A percentile compares a stretch with the other conserved stretches of the same genome.
Conservation (phyloP, 2,329 filamentous ascomycete species). For the Sporothrix pallida region DNA sequence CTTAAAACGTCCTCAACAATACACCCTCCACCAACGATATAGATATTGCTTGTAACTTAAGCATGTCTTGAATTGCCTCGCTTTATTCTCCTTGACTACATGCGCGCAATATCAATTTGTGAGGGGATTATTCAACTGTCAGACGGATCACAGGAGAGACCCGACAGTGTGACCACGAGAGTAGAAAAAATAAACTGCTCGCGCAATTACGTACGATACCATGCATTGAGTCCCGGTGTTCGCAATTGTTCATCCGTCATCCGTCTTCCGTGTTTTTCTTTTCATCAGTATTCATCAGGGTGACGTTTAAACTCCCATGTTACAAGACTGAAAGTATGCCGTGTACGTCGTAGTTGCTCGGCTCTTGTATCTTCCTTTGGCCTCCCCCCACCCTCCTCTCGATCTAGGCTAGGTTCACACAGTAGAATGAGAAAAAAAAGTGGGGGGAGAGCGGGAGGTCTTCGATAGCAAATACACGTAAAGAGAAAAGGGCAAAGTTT, state of each 20-base stretch:
- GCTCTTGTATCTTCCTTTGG: background rate
- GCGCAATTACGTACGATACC: background rate
- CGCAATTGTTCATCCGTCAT: background rate
- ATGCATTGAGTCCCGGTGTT: background rate
- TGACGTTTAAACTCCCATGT: too few relatives aligned
- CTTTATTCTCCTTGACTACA: too few relatives aligned
- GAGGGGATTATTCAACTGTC: too few relatives aligned
- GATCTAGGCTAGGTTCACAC: background rate
- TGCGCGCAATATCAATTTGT: too few relatives aligned
- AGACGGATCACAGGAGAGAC: too few relatives aligned
- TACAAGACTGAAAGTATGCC: too few relatives aligned
- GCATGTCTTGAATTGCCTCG: too few relatives aligned
- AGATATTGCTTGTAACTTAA: too few relatives aligned
- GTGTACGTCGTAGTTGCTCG: background rate
- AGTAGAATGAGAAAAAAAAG: background rate
- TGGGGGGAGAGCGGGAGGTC: slow-evolving; percentile 25
- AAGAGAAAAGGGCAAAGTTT: slow-evolving; percentile 22
- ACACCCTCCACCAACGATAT: too few relatives aligned
- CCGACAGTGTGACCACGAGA: background rate
- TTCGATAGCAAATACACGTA: slow-evolving; percentile 34
- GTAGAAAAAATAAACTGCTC: background rate
- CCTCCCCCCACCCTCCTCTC: slow-evolving; percentile 2
- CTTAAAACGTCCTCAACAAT: too few relatives aligned
- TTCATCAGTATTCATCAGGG: background rate
- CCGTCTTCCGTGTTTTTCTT: background rate